Base-by-base conservation (phyloP, 306 rosid genomes). In the Corylus heterophylla region DNA sequence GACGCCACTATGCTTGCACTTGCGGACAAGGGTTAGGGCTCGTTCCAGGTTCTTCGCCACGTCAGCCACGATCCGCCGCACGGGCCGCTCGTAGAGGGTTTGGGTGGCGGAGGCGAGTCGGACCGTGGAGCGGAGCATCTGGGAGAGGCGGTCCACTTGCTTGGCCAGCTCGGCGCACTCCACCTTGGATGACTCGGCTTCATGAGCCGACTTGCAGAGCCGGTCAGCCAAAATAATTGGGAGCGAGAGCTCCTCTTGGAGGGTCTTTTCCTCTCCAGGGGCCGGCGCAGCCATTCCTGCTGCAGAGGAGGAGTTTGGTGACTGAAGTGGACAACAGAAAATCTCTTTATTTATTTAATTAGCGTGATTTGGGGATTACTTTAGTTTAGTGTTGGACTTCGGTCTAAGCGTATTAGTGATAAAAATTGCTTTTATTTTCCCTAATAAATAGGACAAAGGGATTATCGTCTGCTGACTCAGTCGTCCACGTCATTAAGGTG, bases 201-300 rank as follows among this genome's bases (percentile, higher is more conserved):
- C 98, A 25, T 83, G 87, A 8, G 97, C 97, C 2, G 90, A 74
- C 64, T 89, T 94, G 67, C 88, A 74, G 47, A 92, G 87, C 25
- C 92, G 85, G 42, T 92, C 98, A 1, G 89, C 93, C 1, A 92
- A 85, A 0, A 94, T 54, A 78, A 92, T 91, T 16, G 91, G 88
- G 6, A 79, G 85, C 1, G 87, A 70, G 11, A 94, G 91, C 74
- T 89, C 95, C 0, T 92, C 89, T 1, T 87, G 87, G 31, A 94
- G 85, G 10, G 74, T 83, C 80, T 63, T 89, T 58, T 87, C 92
- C 35, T 82, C 91, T 18, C 78, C 85, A 0, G 4, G 27, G 16
- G 67, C 79, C 44, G 84, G 31, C 14, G 62, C 81, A 48, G 84
- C 87, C 92, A 87, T 88, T 48, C 3, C 52, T 0, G 4, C 2